These are phyloP conservation scores for Oidiodendron maius DNA, from an alignment of 495 filamentous ascomycete genomes.

Conservation along the genomic window DNA sequence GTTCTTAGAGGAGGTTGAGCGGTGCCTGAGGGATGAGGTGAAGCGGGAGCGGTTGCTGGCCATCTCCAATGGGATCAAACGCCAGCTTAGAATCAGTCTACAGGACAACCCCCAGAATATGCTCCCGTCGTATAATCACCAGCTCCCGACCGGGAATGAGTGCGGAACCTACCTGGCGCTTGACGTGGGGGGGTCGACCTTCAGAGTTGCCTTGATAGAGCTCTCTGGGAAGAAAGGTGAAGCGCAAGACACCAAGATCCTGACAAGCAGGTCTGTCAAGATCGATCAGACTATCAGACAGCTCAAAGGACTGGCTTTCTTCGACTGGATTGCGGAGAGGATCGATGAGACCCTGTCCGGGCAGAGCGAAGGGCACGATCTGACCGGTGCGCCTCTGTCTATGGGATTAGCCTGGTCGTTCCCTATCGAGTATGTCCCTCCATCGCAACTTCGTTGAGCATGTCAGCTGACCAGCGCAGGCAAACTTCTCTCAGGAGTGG, in stretches of 20 bases:
- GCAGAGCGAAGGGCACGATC: conserved; percentile 21
- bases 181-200: conserved; percentile 70
- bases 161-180: conserved; percentile 54
- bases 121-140: conserved; percentile 61
- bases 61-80: conserved; percentile 37
- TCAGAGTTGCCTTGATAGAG: conserved; percentile 74
- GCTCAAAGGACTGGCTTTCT: conserved; percentile 49
- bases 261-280: conserved; percentile 42
- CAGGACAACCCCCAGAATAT: conserved; percentile 44
- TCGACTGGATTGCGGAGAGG: conserved; percentile 77
- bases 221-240: conserved; percentile 42
- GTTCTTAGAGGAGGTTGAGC: conserved; percentile 31
- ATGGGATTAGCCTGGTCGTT: conserved; percentile 85
- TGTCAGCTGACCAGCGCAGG: conserved; percentile 27
- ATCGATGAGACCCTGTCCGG: conserved; percentile 51
- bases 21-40: conserved; percentile 31
- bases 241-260: conserved; percentile 27
- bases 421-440: conserved; percentile 64
- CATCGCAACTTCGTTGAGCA: conserved; percentile 9
- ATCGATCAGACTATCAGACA: conserved; percentile 40
- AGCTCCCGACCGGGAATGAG: conserved; percentile 68
- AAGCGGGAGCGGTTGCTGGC: conserved; percentile 28
- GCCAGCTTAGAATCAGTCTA: conserved; percentile 37
- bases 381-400: conserved; percentile 20
- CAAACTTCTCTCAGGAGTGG: conserved; percentile 73